Evolutionary conservation across 768 basidiomycete genomes (phyloP), one percentile per base, ranked within the genome.

Genomic region (Phanerochaete carnosa): DNA sequence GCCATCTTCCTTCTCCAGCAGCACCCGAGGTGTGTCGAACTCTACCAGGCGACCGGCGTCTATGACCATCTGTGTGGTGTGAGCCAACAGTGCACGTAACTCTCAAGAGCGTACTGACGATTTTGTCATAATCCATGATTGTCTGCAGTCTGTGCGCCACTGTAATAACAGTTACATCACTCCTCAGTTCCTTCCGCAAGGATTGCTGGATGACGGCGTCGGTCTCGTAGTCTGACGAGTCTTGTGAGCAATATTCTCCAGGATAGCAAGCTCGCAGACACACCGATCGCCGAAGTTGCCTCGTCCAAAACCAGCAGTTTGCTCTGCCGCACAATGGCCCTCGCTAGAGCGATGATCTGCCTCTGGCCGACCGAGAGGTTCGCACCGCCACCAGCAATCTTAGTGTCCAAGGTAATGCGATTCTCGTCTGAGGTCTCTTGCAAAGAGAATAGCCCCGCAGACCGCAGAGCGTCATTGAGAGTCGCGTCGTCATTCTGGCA

Each of bases 111-210:
- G 23, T 52, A 64, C 69, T 55, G 59, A 86, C 76, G 50, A 87
- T 82, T 63, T 82, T 82, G 68, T 87, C 84, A 2, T 83, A 81
- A 54, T 85, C 84, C 75, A 84, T 84, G 62, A 87, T 81, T 5
- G 81, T 86, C 60, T 79, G 77, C 9, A 83, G 66, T 15, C 85
- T 77, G 68, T 86, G 84, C 0, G 86, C 86, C 37, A 88, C 78
- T 15, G 83, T 86, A 33, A 87, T 72, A n/a, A 87, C 70, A 0
- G 85, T 86, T 0, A 77, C 76, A 47, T 74, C 79, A 16, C 68
- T 69, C 19, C 70, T 69, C 12, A 83, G 66, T 64, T 78, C 78
- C 22, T 73, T 74, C 6, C 84, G 75, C 54, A 88, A 79, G 1
- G 83, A 82, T 2, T 73, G 70, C 68, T 88, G 86, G 59, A 88